Evolutionary conservation across 2,329 filamentous ascomycete species (phyloP).

Genomic region (Dryadomyces sulphureus): DNA sequence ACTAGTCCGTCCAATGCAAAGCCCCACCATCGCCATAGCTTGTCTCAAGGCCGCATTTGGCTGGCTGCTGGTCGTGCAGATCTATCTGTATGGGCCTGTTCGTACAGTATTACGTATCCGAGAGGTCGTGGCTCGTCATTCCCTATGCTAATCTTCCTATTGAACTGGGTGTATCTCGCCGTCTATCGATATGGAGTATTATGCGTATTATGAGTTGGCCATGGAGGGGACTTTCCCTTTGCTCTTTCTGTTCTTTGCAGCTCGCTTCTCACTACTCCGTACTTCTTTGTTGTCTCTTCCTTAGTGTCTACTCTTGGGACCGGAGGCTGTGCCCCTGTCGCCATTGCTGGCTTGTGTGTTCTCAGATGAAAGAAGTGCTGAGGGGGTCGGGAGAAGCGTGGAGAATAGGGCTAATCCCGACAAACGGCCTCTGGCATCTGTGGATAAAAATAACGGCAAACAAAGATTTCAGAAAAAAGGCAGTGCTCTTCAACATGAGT

Average conservation of each 20-base stretch:
- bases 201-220: too few relatives aligned
- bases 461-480: not conserved
- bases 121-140: too few relatives aligned
- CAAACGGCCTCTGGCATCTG: not conserved
- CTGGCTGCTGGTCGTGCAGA: not conserved
- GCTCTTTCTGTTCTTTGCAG: too few relatives aligned
- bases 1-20: not conserved
- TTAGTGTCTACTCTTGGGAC: too few relatives aligned
- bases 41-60: not conserved
- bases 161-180: too few relatives aligned
- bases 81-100: too few relatives aligned
- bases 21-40: not conserved
- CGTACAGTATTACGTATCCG: too few relatives aligned
- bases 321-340: not conserved
- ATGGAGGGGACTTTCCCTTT: too few relatives aligned
- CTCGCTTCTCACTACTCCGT: not conserved
- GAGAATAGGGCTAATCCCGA: not conserved
- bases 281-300: not conserved
- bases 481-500: not conserved
- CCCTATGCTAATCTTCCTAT: too few relatives aligned
- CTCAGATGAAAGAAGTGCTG: not conserved
- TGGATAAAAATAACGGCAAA: slow-evolving; percentile 1
- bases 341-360: not conserved
- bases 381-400: not conserved
- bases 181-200: too few relatives aligned